Evolutionary conservation across 345 rosid species (phyloP), one percentile per base, ranked within the genome.

Genomic region (Stellera chamaejasme): DNA sequence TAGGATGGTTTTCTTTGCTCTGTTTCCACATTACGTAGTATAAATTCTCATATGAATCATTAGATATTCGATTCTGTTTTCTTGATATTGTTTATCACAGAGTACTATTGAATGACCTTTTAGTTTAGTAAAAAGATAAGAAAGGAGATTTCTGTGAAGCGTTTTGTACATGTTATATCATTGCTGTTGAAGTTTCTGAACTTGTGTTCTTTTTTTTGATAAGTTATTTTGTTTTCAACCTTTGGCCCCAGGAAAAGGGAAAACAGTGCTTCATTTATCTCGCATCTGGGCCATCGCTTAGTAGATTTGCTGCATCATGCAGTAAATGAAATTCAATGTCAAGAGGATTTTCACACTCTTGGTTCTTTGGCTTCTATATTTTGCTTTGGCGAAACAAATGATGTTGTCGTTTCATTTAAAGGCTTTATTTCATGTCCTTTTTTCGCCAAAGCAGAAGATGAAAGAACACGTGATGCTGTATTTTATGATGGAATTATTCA

Each of bases 241-340:
- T 42, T 19, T 59, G 27, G 49, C 61, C 60, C 65, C 85, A 91
- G 94, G 79, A 72, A 68, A 72, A 60, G 73, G 59, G 79, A 79
- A 45, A 91, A 74, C 58, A 70, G 48, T 63, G 70, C 74, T 49
- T 65, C 77, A 28, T 78, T 88, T 74, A 66, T 80, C 39, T 77
- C 82, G 27, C 79, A 81, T 72, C 67, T 78, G 67, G 77, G 80
- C 46, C 68, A 68, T 44, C 57, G 67, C 71, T 69, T 92, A 73
- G 56, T 79, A 66, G 79, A 77, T 52, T 69, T 82, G 70, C 68
- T 92, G 73, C 79, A 77, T 62, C 66, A 68, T 68, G 85, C 84
- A 51, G 72, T 59, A 56, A 72, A 52, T 65, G 26, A 70, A 60
- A 65, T 88, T 67, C 49, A 54, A 58, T 77, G 76, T 58, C 69